Evolutionary conservation across 73 alveolate genomes (phyloP).

Genomic region (Tetrahymena malaccensis): DNA sequence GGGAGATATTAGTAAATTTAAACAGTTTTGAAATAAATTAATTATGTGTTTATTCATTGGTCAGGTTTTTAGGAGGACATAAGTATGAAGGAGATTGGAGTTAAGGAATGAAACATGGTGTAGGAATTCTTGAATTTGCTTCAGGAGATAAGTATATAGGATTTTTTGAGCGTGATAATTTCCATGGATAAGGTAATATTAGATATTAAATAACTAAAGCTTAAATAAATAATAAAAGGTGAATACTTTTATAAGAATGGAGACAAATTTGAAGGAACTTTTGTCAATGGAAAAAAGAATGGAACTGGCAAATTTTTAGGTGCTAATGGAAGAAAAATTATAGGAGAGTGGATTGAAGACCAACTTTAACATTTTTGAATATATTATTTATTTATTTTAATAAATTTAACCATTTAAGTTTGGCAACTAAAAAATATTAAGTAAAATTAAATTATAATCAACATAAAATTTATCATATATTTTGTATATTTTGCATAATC

Average conservation of each 20-base stretch:
- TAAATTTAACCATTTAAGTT: neutral
- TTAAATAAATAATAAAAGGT: neutral
- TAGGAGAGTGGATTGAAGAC: conserved; percentile 45
- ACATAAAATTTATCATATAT: no score
- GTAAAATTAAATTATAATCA: no score
- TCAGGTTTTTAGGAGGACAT: conserved; percentile 28
- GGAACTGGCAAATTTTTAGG: conserved; percentile 19
- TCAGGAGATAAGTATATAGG: conserved; percentile 36
- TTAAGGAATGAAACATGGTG: conserved; percentile 23
- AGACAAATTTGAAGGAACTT: conserved; percentile 23
- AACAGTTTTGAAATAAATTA: neutral
- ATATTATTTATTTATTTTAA: neutral
- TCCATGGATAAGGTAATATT: conserved; percentile 20
- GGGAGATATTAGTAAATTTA: conserved; percentile 19
- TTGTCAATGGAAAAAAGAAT: conserved; percentile 17
- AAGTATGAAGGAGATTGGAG: conserved; percentile 43
- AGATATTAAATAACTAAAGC: neutral
- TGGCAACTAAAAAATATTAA: neutral
- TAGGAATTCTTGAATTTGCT: conserved; percentile 24
- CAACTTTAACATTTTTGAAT: conserved; percentile 29
- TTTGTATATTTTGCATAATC: neutral
- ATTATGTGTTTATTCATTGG: neutral
- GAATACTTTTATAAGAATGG: conserved; percentile 22
- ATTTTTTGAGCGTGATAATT: conserved; percentile 6
- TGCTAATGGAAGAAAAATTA: conserved; percentile 20